Percentiles rank a stretch among this genome's conserved stretches.
phyloP scores from a whole-genome alignment of 306 rosid species.

The Morella rubra region DNA sequence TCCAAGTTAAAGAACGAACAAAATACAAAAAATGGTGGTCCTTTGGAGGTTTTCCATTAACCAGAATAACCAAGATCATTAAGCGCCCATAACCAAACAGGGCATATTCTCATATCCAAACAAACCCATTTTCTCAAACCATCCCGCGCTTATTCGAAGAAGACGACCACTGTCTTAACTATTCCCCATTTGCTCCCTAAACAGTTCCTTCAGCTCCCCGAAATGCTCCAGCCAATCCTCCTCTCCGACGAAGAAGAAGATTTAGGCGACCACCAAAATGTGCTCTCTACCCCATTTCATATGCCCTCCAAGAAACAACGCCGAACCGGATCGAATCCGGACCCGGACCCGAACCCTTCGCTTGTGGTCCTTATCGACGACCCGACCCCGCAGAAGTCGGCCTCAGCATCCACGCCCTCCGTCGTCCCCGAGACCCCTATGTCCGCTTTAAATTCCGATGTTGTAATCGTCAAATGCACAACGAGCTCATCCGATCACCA shows the following conservation, averaged over 20 bases:
- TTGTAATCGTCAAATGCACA: constrained; percentile 59
- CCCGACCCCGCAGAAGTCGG: constrained; percentile 63
- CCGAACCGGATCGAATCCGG: constrained; percentile 41
- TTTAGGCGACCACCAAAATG: constrained; percentile 10
- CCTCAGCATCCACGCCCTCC: constrained; percentile 32
- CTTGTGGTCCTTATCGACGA: constrained; percentile 71
- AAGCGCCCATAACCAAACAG: not conserved
- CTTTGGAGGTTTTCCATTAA: too few relatives aligned
- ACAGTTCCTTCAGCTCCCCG: not conserved
- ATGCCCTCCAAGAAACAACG: constrained; percentile 61
- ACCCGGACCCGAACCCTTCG: constrained; percentile 34
- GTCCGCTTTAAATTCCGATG: constrained; percentile 45
- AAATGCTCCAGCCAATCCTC: constrained; percentile 58
- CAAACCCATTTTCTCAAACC: not conserved
- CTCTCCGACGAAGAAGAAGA: constrained; percentile 85
- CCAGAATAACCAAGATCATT: not conserved
- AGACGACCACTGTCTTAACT: not conserved
- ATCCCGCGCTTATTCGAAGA: constrained; percentile 28
- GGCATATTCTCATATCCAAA: not conserved
- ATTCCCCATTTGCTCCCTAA: not conserved
- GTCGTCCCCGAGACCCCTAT: constrained; percentile 76
- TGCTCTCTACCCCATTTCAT: constrained; percentile 38
- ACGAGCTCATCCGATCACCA: constrained; percentile 22
- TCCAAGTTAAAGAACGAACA: too few relatives aligned
- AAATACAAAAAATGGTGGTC: too few relatives aligned